Evolutionary conservation across 2,329 filamentous ascomycete genomes (phyloP).

Genomic region (Calycina marina): DNA sequence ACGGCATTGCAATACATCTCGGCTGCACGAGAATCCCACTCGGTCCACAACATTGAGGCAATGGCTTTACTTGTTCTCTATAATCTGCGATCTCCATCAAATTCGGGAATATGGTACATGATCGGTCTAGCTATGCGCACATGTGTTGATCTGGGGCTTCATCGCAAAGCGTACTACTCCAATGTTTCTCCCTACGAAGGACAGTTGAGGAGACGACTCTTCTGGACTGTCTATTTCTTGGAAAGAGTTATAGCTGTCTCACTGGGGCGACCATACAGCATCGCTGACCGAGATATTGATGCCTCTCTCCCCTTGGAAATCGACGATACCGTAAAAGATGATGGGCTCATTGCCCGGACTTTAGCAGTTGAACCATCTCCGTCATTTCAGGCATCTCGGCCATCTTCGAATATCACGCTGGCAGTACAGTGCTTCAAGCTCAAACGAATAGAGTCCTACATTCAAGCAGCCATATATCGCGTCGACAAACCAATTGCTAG

Average conservation of each 20-base stretch:
- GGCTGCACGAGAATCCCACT: conserved; percentile 32
- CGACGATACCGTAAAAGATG: conserved; percentile 26
- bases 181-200: conserved; percentile 27
- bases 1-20: conserved; percentile 33
- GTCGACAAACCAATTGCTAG: conserved; percentile 30
- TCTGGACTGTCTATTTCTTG: conserved; percentile 37
- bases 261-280: conserved; percentile 34
- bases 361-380: conserved; percentile 21
- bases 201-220: conserved; percentile 32
- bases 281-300: conserved; percentile 36
- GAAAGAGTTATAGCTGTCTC: conserved; percentile 35
- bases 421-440: conserved; percentile 30
- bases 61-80: conserved; percentile 35
- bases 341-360: conserved; percentile 13
- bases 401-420: conserved; percentile 26
- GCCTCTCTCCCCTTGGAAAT: conserved; percentile 31
- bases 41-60: conserved; percentile 35
- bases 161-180: conserved; percentile 30
- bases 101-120: conserved; percentile 38
- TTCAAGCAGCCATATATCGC: conserved; percentile 36
- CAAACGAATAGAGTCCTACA: conserved; percentile 32
- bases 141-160: conserved; percentile 35
- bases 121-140: conserved; percentile 38
- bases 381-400: conserved; percentile 19
- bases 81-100: conserved; percentile 34